phyloP scores from a whole-genome alignment of 805 yeast genomes.

The Metschnikowia bowlesiae region DNA sequence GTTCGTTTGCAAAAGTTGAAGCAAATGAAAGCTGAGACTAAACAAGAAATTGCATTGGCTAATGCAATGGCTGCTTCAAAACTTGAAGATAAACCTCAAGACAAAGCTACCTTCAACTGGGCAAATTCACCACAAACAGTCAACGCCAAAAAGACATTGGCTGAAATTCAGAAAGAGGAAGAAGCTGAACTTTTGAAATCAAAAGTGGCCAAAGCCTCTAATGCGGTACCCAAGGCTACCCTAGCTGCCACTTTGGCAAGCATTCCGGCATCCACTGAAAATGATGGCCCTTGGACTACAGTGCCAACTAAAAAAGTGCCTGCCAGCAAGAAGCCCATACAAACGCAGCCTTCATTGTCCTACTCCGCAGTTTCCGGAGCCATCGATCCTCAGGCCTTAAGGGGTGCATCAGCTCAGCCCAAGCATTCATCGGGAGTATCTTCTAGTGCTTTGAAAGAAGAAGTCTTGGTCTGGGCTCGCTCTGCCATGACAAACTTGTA shows the following conservation, averaged over 20 bases:
- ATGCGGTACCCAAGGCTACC: conserved; percentile 27
- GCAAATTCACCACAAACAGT: conserved; percentile 21
- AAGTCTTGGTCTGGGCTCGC: conserved; percentile 70
- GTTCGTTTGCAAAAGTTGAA: conserved; percentile 38
- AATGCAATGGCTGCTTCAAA: conserved; percentile 20
- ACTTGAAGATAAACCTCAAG: conserved; percentile 22
- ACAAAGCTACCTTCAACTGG: conserved; percentile 40
- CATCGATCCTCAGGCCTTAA: conserved; percentile 33
- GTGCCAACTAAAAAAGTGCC: conserved; percentile 34
- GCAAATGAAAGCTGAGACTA: conserved; percentile 34
- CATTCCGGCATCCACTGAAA: conserved; percentile 23
- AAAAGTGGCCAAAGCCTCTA: conserved; percentile 19
- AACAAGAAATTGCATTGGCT: conserved; percentile 20
- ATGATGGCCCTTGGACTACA: conserved; percentile 39
- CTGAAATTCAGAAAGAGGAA: conserved; percentile 62
- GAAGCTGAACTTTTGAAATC: conserved; percentile 33
- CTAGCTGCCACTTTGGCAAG: conserved; percentile 33
- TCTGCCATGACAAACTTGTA: conserved; percentile 61
- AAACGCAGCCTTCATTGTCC: conserved; percentile 10
- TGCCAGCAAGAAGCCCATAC: conserved; percentile 21
- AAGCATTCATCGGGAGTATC: conserved; percentile 19
- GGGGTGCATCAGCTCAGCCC: conserved; percentile 34
- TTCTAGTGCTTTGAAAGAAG: conserved; percentile 39
- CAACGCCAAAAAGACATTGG: conserved; percentile 47
- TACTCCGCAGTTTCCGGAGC: conserved; percentile 20